These are phyloP conservation scores for Trichocomaceae sp. DNA, from an alignment of 2,329 filamentous ascomycete genomes.

Conservation along the genomic window DNA sequence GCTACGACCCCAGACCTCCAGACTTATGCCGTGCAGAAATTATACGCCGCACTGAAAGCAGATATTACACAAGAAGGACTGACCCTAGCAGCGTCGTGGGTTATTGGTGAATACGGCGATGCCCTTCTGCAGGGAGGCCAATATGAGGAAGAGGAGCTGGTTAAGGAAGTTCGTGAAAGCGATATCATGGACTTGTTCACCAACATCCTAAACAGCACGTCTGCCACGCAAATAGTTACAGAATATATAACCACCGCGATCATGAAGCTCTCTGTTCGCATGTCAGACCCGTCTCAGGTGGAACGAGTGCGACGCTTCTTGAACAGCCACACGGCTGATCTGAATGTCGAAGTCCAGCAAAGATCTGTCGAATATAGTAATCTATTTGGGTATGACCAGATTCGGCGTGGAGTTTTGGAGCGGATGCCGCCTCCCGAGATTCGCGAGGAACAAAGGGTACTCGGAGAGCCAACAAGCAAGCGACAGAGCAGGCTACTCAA, in stretches of 20 bases:
- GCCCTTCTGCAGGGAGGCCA: conserved; percentile 79
- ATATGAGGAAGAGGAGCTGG: conserved; percentile 89
- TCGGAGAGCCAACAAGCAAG: conserved; percentile 70
- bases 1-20: conserved; percentile 91
- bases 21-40: conserved; percentile 91
- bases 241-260: conserved; percentile 94
- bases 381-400: conserved; percentile 82
- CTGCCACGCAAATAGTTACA: conserved; percentile 80
- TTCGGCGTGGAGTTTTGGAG: conserved; percentile 83
- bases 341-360: conserved; percentile 95
- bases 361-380: conserved; percentile 92
- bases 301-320: conserved; percentile 77
- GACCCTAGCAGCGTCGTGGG: conserved; percentile 90
- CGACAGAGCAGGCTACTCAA: conserved; percentile 58
- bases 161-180: conserved; percentile 72
- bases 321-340: conserved; percentile 69
- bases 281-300: conserved; percentile 76
- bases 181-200: conserved; percentile 91
- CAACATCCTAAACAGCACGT: conserved; percentile 88
- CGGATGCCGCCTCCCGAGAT: conserved; percentile 98
- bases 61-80: conserved; percentile 97
- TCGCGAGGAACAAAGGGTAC: conserved; percentile 83
- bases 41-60: conserved; percentile 84
- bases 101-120: conserved; percentile 95
- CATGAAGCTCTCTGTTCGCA: conserved; percentile 87